These are phyloP conservation scores for Metarhizium anisopliae DNA, from an alignment of 2,329 filamentous ascomycete species.

Conservation along the genomic window DNA sequence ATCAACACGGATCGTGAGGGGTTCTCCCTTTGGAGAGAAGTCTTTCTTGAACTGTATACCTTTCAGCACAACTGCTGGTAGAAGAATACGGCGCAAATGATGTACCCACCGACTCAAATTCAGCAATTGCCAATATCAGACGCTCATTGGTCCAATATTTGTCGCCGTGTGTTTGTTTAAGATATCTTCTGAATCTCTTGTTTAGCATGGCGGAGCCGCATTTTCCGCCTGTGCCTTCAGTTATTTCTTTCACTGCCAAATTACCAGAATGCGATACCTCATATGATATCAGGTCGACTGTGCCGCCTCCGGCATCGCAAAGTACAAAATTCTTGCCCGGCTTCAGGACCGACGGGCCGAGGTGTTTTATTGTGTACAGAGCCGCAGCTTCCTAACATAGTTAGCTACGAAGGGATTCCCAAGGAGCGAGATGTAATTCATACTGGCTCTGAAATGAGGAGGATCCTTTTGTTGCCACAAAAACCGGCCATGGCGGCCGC, in stretches of 20 bases:
- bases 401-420: slow-evolving; percentile 1
- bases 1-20: slow-evolving; percentile 26
- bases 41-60: slow-evolving; percentile 25
- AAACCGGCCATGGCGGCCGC: slow-evolving; percentile 29
- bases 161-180: slow-evolving; percentile 33
- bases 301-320: slow-evolving; percentile 46
- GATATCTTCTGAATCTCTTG: slow-evolving; percentile 34
- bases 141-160: slow-evolving; percentile 34
- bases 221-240: slow-evolving; percentile 37
- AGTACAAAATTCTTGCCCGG: slow-evolving; percentile 40
- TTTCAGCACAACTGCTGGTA: not conserved
- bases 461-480: slow-evolving; percentile 31
- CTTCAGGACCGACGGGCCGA: slow-evolving; percentile 31
- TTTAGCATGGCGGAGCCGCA: slow-evolving; percentile 43
- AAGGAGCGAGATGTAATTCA: slow-evolving; percentile 3
- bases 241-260: slow-evolving; percentile 38
- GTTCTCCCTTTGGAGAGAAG: slow-evolving; percentile 26
- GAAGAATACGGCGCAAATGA: not conserved
- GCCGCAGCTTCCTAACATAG: slow-evolving; percentile 37
- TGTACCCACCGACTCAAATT: slow-evolving; percentile 32
- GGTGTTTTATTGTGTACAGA: slow-evolving; percentile 35
- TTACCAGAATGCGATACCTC: slow-evolving; percentile 32
- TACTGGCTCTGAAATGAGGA: slow-evolving; percentile 40
- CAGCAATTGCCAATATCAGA: slow-evolving; percentile 29
- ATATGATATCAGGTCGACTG: slow-evolving; percentile 46